phyloP scores from a whole-genome alignment of 2,329 filamentous ascomycete species.

The Arthrobotrys musiformis region DNA sequence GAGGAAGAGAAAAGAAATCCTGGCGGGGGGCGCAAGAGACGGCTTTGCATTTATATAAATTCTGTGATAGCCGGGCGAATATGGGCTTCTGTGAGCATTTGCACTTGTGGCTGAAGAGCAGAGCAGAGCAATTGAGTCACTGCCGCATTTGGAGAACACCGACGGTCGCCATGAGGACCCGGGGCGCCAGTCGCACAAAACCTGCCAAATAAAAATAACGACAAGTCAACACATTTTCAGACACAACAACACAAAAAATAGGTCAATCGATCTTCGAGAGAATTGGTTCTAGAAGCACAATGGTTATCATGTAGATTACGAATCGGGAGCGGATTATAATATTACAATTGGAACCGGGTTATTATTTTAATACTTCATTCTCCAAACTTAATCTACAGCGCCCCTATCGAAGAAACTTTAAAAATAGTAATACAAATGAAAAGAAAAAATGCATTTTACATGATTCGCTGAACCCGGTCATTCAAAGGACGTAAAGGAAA shows the following conservation, averaged over 20 bases:
- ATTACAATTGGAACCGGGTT: not conserved
- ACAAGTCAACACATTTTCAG: not conserved
- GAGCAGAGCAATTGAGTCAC: not conserved
- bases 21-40: not conserved
- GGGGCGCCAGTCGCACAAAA: not conserved
- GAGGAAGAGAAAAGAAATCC: not conserved
- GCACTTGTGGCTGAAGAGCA: too few species aligned
- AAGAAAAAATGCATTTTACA: constrained; percentile 52
- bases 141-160: not conserved
- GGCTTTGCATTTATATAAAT: not conserved
- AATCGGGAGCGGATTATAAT: not conserved
- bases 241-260: not conserved
- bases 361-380: constrained; percentile 53
- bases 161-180: not conserved
- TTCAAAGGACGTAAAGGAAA: constrained; percentile 54
- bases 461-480: constrained; percentile 53
- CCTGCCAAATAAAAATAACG: not conserved
- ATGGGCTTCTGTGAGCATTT: too few species aligned
- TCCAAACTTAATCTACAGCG: constrained; percentile 55
- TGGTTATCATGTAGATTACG: too few species aligned
- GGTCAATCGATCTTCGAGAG: too few species aligned
- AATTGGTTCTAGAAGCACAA: not conserved
- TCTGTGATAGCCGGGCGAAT: not conserved
- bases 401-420: constrained; percentile 49
- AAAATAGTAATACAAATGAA: constrained; percentile 57